Conservation (phyloP, 2,329 filamentous ascomycete genomes). For the Emmonsiellopsis sp. region DNA sequence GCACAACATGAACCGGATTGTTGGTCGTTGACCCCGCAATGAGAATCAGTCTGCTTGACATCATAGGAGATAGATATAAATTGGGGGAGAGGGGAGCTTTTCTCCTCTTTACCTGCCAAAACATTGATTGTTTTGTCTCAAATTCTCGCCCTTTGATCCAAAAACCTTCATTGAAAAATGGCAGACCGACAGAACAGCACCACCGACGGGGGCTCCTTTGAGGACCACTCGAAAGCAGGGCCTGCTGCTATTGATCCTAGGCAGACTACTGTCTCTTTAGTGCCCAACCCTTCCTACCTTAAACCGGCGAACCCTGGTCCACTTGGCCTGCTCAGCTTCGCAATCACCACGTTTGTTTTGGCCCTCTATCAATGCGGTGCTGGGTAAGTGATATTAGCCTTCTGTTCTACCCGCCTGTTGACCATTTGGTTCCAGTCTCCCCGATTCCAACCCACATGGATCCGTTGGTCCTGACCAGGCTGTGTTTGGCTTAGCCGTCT, state of each 20-base stretch:
- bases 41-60: too few species aligned
- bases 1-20: too few species aligned
- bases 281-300: constrained; percentile 5
- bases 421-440: constrained; percentile 12
- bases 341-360: constrained; percentile 55
- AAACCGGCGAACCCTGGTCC: constrained; percentile 47
- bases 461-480: constrained; percentile 16
- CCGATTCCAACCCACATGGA: constrained; percentile 15
- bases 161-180: not conserved
- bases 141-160: too few species aligned
- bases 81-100: not conserved
- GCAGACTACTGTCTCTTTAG: constrained; percentile 6
- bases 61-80: not conserved
- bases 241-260: not conserved
- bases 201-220: not conserved
- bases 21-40: too few species aligned
- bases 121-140: not conserved
- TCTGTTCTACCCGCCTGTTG: not conserved
- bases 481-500: constrained; percentile 18
- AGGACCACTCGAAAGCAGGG: not conserved
- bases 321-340: constrained; percentile 53
- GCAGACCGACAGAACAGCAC: not conserved
- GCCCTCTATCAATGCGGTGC: constrained; percentile 38
- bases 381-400: constrained; percentile 32
- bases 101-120: not conserved